A percentile compares a stretch with the other conserved stretches of the same genome.
Conservation (phyloP, 768 basidiomycete genomes). For the Calocybe indica region DNA sequence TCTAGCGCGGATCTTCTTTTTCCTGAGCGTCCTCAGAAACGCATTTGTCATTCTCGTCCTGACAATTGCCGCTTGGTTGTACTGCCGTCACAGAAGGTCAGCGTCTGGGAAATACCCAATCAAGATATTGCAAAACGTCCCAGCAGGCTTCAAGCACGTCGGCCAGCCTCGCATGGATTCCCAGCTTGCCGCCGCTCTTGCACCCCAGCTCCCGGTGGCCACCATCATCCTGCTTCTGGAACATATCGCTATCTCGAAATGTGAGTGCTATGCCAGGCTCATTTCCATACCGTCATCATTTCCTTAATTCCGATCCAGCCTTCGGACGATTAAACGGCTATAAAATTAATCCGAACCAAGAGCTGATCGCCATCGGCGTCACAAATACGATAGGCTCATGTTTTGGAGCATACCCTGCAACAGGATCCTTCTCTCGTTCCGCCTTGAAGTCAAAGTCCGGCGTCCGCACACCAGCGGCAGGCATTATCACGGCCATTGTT, state of each 20-base stretch:
- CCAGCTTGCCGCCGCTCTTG: constrained; percentile 60
- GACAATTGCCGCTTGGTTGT: constrained; percentile 84
- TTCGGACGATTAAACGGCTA: constrained; percentile 95
- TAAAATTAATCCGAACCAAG: constrained; percentile 91
- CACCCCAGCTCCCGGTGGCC: constrained; percentile 71
- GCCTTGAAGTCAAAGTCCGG: constrained; percentile 95
- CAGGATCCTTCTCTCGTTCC: constrained; percentile 97
- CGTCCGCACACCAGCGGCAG: constrained; percentile 92
- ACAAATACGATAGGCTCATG: constrained; percentile 87
- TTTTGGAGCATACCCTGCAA: constrained; percentile 93
- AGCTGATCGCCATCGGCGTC: constrained; percentile 96
- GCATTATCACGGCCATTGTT: constrained; percentile 77
- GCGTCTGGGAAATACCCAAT: constrained; percentile 71
- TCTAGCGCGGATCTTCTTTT: constrained; percentile 68
- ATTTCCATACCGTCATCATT: neutral
- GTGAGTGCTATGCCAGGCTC: constrained; percentile 25
- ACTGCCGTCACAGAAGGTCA: constrained; percentile 57
- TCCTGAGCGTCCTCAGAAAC: constrained; percentile 69
- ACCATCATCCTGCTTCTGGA: constrained; percentile 89
- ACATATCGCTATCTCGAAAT: constrained; percentile 97
- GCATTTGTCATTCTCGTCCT: constrained; percentile 87
- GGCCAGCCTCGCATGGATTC: constrained; percentile 32
- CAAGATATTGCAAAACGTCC: constrained; percentile 78
- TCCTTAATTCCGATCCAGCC: constrained; percentile 35
- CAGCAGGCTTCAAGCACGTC: constrained; percentile 71